Percentiles rank a stretch among this genome's conserved stretches.
These are phyloP conservation scores for Pythium sukuiense DNA, from an alignment of 352 stramenopile species.

Conservation along the genomic window DNA sequence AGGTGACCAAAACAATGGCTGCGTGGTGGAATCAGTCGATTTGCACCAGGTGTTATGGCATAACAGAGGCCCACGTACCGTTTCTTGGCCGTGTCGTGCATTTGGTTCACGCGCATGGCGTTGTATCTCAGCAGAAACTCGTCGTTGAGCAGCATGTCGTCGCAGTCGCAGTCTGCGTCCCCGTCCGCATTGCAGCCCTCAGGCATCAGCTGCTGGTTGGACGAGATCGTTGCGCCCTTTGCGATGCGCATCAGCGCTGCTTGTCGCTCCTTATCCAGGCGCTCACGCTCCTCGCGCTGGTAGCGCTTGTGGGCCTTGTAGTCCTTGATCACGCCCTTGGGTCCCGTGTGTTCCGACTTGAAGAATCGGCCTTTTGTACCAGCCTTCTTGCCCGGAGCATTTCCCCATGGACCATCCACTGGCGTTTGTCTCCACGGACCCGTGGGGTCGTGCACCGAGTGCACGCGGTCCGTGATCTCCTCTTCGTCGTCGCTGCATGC, in stretches of 20 bases:
- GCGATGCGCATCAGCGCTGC: slow-evolving; percentile 59
- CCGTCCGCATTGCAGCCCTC: slow-evolving; percentile 18
- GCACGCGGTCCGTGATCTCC: slow-evolving; percentile 55
- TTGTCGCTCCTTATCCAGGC: slow-evolving; percentile 52
- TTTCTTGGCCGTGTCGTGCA: slow-evolving; percentile 40
- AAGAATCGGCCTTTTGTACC: slow-evolving; percentile 48
- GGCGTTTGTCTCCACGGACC: slow-evolving; percentile 65
- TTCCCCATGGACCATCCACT: slow-evolving; percentile 52
- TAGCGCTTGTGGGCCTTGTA: slow-evolving; percentile 79
- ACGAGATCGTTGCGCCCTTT: slow-evolving; percentile 38
- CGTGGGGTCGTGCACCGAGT: slow-evolving; percentile 67
- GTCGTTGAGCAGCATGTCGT: slow-evolving; percentile 52
- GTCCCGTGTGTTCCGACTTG: slow-evolving; percentile 63
- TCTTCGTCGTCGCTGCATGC: slow-evolving; percentile 46
- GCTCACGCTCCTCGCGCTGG: slow-evolving; percentile 48
- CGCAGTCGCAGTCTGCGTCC: slow-evolving; percentile 40
- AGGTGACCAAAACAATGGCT: slow-evolving; percentile 54
- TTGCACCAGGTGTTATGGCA: background rate
- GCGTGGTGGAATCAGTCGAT: background rate
- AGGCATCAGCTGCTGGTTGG: background rate
- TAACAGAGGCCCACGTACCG: slow-evolving; percentile 13
- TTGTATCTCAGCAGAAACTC: slow-evolving; percentile 64
- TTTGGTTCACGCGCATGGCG: slow-evolving; percentile 59
- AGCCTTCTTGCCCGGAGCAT: slow-evolving; percentile 26
- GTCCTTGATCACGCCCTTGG: slow-evolving; percentile 82